Base-by-base conservation (phyloP, 495 filamentous ascomycete species). In the Tuber brumale region DNA sequence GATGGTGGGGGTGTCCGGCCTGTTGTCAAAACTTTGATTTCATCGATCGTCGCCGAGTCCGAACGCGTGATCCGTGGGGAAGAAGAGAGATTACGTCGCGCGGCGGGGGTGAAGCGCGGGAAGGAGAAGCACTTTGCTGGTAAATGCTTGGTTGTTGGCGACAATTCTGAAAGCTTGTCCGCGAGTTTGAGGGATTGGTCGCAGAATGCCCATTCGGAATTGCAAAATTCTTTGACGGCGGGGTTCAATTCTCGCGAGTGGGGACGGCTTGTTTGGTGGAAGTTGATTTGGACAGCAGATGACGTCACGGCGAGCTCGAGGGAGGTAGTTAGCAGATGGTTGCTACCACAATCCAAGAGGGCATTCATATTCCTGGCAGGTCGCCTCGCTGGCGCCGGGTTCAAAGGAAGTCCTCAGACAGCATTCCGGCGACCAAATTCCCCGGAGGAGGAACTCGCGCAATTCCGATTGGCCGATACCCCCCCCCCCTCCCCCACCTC, bases 231-330 rank as follows among this genome's bases (percentile, higher is more conserved):
- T 45, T 89, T 98, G 2, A 91, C 93, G 74, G 83, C 86, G 45
- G 93, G 92, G 7, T 95, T 97, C 79, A 83, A 87, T 19, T 89
- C 89, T 51, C 86, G 85, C 57, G 84, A 87, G 41, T 98, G 95
- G 95, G 86, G 87, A 3, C 90, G 89, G 27, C 86, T 97, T 2
- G 87, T 88, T 16, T 99, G 95, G 95, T 98, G 93, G 92, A 97
- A 96, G 82, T 89, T 99, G 19, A 91, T 97, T 81, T 97, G 94
- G 93, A 90, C 92, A 19, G 93, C 93, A 70, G 95, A 98, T 83
- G 95, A 98, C 79, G 93, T 99, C 57, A 87, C 88, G 43, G 91
- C 93, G 87, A 89, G 95, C 70, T 88, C 91, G 2, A 89, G 90
- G 3, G 92, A 96, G 76, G 89, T 97, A 73, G 84, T 97, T 5